Conservation (phyloP, 768 basidiomycete species). For the Cystofilobasidium bisporidii region DNA sequence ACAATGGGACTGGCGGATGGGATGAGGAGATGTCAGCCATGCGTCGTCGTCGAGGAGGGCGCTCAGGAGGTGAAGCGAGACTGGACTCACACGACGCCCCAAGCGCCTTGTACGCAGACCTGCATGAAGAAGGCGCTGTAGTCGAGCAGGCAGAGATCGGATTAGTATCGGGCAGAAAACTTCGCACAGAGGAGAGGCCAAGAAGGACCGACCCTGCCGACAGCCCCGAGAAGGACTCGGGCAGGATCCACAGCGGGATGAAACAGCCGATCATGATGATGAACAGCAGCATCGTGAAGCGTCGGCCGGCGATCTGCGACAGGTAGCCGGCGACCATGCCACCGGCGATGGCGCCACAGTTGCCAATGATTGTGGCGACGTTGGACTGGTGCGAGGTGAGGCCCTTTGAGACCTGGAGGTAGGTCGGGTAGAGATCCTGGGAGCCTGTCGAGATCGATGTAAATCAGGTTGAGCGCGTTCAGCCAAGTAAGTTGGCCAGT, state of each 20-base stretch:
- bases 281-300: slow-evolving; percentile 66
- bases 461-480: too few species aligned
- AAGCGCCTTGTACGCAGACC: slow-evolving; percentile 80
- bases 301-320: slow-evolving; percentile 68
- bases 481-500: too few species aligned
- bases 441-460: too few species aligned
- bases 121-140: slow-evolving; percentile 65
- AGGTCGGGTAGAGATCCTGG: slow-evolving; percentile 54
- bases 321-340: slow-evolving; percentile 61
- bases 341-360: slow-evolving; percentile 42
- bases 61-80: too few species aligned
- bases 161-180: too few species aligned
- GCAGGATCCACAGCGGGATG: slow-evolving; percentile 68
- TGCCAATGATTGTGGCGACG: slow-evolving; percentile 54
- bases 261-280: slow-evolving; percentile 49
- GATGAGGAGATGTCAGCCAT: slow-evolving; percentile 31
- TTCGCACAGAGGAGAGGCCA: too few species aligned
- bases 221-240: slow-evolving; percentile 56
- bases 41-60: too few species aligned
- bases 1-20: slow-evolving; percentile 32
- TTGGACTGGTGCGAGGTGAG: slow-evolving; percentile 54
- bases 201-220: slow-evolving; percentile 40
- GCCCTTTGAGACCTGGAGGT: slow-evolving; percentile 55
- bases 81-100: slow-evolving; percentile 47
- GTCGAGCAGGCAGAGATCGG: too few species aligned